These are phyloP conservation scores for Colletotrichum zoysiae DNA, from an alignment of 2,329 filamentous ascomycete species.

Conservation along the genomic window DNA sequence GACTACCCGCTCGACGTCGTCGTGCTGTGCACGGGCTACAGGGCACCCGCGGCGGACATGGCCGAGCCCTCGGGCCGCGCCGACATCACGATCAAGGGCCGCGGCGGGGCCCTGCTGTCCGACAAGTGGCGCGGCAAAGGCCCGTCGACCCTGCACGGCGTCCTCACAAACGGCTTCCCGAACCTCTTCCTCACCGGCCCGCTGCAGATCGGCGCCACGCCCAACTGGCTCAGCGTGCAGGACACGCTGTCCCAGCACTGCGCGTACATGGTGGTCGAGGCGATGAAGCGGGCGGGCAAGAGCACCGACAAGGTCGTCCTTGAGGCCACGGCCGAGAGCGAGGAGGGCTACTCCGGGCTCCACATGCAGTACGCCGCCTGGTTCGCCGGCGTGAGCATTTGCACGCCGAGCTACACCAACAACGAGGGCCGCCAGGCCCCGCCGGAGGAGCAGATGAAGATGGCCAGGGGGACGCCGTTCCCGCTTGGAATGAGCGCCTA, in stretches of 20 bases:
- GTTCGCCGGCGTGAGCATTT: constrained; percentile 57
- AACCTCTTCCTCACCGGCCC: constrained; percentile 65
- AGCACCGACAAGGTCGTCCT: constrained; percentile 46
- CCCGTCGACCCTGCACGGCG: constrained; percentile 65
- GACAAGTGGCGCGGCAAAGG: constrained; percentile 58
- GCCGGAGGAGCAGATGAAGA: constrained; percentile 50
- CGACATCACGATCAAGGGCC: constrained; percentile 54
- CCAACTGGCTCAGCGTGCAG: constrained; percentile 55
- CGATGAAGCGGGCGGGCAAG: constrained; percentile 44
- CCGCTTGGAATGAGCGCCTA: constrained; percentile 51
- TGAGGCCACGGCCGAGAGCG: constrained; percentile 60
- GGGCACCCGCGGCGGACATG: constrained; percentile 49
- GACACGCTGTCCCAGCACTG: constrained; percentile 56
- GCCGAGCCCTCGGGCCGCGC: constrained; percentile 43
- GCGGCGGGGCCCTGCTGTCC: constrained; percentile 57
- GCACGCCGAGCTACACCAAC: constrained; percentile 68
- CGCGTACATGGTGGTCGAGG: constrained; percentile 52
- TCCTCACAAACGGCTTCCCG: constrained; percentile 62
- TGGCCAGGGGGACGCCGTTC: constrained; percentile 48
- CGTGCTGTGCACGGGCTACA: constrained; percentile 55
- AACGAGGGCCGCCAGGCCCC: constrained; percentile 54
- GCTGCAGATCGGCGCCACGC: constrained; percentile 55
- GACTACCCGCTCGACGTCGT: constrained; percentile 62
- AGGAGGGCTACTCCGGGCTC: constrained; percentile 60
- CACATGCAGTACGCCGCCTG: constrained; percentile 56